Conservation (phyloP, 73 alveolate species). For the Tetrahymena borealis region DNA sequence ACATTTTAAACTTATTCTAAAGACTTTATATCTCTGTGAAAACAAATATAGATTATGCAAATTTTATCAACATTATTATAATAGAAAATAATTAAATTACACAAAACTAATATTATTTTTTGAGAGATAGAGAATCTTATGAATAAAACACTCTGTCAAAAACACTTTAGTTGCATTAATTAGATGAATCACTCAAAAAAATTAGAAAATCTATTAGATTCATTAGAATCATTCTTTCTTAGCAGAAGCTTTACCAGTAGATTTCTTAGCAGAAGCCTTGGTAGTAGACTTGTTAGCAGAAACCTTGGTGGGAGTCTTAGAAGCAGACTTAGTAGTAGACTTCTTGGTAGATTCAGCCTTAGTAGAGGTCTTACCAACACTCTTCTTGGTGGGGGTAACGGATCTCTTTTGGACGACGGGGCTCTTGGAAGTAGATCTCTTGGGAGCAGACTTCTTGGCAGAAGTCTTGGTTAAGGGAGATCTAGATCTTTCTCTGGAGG, state of each 20-base stretch:
- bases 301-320: neutral
- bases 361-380: neutral
- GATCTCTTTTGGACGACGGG: neutral
- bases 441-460: conserved; percentile 2
- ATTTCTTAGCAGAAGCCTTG: neutral
- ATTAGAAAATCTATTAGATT: neutral
- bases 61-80: neutral
- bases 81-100: neutral
- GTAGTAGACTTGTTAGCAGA: neutral
- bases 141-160: neutral
- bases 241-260: conserved; percentile 1
- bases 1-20: neutral
- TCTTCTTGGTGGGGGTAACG: neutral
- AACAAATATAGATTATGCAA: neutral
- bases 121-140: neutral
- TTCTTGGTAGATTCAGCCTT: neutral
- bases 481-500: neutral
- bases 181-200: neutral
- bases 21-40: neutral
- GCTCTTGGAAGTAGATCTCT: neutral
- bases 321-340: neutral
- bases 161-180: neutral
- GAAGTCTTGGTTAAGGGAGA: neutral
- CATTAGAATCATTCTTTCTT: neutral
- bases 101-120: neutral